phyloP scores from a whole-genome alignment of 1,139 yeast genomes.

The Debaryomycetaceae sp. region DNA sequence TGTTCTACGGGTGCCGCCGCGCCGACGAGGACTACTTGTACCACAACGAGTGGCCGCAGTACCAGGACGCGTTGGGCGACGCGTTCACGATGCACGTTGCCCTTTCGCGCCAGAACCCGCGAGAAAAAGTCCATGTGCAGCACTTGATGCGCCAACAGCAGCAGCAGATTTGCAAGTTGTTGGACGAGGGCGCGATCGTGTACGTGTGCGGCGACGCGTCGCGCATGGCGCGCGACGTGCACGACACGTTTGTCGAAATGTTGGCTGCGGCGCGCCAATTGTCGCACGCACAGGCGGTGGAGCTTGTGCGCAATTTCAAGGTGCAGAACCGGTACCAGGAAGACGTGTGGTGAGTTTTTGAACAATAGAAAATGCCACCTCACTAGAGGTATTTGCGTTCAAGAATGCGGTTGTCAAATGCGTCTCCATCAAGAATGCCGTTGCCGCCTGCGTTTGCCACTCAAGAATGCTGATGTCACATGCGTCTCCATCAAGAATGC shows the following conservation, averaged over 20 bases:
- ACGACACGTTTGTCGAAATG: conserved; percentile 54
- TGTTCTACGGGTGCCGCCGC: conserved; percentile 83
- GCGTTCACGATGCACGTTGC: conserved; percentile 70
- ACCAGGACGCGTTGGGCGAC: conserved; percentile 52
- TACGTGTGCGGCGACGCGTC: conserved; percentile 98
- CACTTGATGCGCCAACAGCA: conserved; percentile 58
- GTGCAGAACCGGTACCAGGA: conserved; percentile 88
- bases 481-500: too few species aligned
- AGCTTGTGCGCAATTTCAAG: conserved; percentile 68
- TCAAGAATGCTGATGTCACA: too few species aligned
- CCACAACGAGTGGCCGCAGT: conserved; percentile 75
- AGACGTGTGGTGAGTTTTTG: conserved; percentile 70
- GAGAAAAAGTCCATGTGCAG: conserved; percentile 78
- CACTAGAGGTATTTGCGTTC: too few species aligned
- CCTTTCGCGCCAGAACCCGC: conserved; percentile 62
- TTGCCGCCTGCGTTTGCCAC: too few species aligned
- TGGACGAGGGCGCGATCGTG: conserved; percentile 71
- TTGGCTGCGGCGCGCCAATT: conserved; percentile 50
- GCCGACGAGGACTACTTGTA: conserved; percentile 70
- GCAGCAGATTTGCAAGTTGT: conserved; percentile 41
- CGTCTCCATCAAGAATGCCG: too few species aligned
- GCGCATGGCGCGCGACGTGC: conserved; percentile 96
- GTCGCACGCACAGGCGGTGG: conserved; percentile 59
- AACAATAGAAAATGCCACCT: too few species aligned
- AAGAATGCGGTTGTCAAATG: background rate